Evolutionary conservation across 768 basidiomycete genomes (phyloP), one percentile per base, ranked within the genome.

Genomic region (Boletus reticulatus): DNA sequence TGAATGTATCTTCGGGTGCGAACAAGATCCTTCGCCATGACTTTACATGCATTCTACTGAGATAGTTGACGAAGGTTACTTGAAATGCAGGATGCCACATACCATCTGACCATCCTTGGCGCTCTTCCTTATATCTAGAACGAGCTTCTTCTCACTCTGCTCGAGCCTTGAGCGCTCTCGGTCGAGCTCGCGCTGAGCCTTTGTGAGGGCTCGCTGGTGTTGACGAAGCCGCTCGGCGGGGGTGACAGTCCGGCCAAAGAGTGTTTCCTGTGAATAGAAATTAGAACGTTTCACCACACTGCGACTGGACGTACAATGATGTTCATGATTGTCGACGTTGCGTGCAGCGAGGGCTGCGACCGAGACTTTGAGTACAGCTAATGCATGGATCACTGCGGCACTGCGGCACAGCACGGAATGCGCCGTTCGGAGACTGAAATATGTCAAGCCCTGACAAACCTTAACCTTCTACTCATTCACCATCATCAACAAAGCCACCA

Each of bases 21-120:
- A 60, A 98, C 94, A 53, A 99, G 88, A 70, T 99, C 97, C 73
- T 97, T 98, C 24, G 97, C 97, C 89, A 98, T 97, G 61, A 98
- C 90, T 80, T 98, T 98, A 79, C 95, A 98, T 20, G 96, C 94
- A 69, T 93, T 94, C 96, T 98, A 73, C 53, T 56, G 53, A 57
- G 57, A 57, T 55, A 52, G 56, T 62, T 66, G 60, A 61, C 50
- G 58, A 50, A 48, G 52, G 49, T 55, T 53, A 34, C 41, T 48
- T 27, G 27, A 17, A 48, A 45, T 31, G 42, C 43, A 22, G 54
- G 39, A 44, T 34, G 55, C 20, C 22, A 50, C 79, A 55, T 64
- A 97, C 95, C 80, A 98, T 84, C 76, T 99, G 95, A 34, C 96
- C 95, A 48, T 85, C 81, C 72, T 97, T 95, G 34, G 97, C 97